Conservation (phyloP, 768 basidiomycete genomes). For the Tulasnella sp. region DNA sequence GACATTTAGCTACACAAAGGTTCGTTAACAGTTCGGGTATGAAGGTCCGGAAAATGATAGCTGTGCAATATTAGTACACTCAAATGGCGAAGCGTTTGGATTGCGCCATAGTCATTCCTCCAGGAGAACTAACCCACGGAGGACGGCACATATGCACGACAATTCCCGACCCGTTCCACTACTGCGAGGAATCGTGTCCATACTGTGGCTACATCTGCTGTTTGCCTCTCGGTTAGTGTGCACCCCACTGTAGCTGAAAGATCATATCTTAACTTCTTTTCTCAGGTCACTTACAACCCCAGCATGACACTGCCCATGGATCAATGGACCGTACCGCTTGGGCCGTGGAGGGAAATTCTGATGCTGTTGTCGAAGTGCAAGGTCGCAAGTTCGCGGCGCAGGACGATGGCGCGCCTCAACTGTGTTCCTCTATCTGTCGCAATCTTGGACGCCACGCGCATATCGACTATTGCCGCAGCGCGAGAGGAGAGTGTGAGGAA, state of each 20-base stretch:
- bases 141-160: constrained; percentile 57
- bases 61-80: constrained; percentile 27
- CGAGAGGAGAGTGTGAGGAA: constrained; percentile 37
- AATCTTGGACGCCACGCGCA: constrained; percentile 32
- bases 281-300: constrained; percentile 60
- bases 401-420: constrained; percentile 35
- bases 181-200: constrained; percentile 58
- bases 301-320: constrained; percentile 66
- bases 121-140: constrained; percentile 49
- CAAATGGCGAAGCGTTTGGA: constrained; percentile 56
- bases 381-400: constrained; percentile 51
- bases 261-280: background rate
- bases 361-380: constrained; percentile 55
- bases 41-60: background rate
- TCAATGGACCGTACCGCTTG: constrained; percentile 64
- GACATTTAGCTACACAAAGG: constrained; percentile 69
- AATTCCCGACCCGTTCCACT: constrained; percentile 55
- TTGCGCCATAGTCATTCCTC: constrained; percentile 55
- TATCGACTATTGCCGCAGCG: constrained; percentile 29
- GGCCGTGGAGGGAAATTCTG: constrained; percentile 59
- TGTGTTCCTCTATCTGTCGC: constrained; percentile 29
- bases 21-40: constrained; percentile 37
- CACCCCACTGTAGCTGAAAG: background rate
- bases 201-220: constrained; percentile 64
- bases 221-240: constrained; percentile 53